Conservation (phyloP, 345 rosid species). For the Kernera saxatilis region DNA sequence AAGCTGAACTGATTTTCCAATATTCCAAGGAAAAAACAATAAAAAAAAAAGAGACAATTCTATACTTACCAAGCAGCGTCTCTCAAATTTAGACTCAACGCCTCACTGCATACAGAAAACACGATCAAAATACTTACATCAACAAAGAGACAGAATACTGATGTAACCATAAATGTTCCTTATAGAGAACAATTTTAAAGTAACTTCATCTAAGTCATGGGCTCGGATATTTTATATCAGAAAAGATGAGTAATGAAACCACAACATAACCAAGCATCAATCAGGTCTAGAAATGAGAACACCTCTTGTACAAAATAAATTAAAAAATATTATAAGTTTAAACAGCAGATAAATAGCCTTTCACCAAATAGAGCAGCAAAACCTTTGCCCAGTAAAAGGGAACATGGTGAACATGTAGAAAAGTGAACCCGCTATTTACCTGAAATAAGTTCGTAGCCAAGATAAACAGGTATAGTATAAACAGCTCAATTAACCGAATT, state of each 20-base stretch:
- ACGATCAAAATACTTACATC: conserved; percentile 3
- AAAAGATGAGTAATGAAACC: conserved; percentile 9
- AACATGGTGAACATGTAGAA: background rate
- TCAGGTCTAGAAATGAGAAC: background rate
- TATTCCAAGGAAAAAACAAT: background rate
- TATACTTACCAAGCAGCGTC: conserved; percentile 90
- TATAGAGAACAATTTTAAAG: background rate
- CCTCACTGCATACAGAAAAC: conserved; percentile 60
- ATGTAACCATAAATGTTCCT: background rate
- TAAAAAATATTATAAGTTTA: background rate
- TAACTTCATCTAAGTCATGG: background rate
- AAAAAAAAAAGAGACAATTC: background rate
- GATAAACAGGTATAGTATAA: conserved; percentile 84
- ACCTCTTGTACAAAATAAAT: background rate
- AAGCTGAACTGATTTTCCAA: background rate
- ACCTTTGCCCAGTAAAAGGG: background rate
- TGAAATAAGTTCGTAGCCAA: conserved; percentile 94
- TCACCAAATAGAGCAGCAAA: no score
- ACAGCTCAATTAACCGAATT: no score
- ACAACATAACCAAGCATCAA: conserved; percentile 12
- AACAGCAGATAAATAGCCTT: no score
- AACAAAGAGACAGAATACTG: background rate
- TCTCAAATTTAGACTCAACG: conserved; percentile 70
- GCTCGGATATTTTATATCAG: background rate
- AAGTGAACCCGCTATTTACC: conserved; percentile 40